Base-by-base conservation (phyloP, 73 alveolate genomes). In the Breviolum minutum region DNA sequence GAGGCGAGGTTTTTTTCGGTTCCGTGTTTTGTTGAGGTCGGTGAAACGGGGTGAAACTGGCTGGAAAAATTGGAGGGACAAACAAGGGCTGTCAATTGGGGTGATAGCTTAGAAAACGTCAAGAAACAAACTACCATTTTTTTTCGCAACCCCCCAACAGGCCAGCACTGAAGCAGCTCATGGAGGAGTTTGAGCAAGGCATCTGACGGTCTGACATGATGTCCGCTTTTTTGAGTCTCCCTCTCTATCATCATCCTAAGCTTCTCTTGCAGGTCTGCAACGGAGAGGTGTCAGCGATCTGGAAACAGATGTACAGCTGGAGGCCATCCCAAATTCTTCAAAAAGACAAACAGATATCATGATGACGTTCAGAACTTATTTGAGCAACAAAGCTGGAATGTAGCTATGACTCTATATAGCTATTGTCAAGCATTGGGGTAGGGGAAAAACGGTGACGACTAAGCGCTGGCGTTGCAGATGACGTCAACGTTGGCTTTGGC, bases 171-270 rank as follows among this genome's bases (percentile, higher is more conserved):
- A 80, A 48, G 68, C 88, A 80, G 66, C 88, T 80, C 68, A 80
- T 48, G 88, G 88, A 80, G 69, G 88, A 80, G 7, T 80, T 80
- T 48, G 88, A 80, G 68, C 69, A 80, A 80, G 88, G 88, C n/a
- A n/a, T 66, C 22, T 29, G 63, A n/a, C 19, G 62, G 62, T 40
- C 54, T 40, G 5, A 40, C 54, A 40, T 40, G 54, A 40, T 40
- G 54, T 40, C 54, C 54, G 54, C 54, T 40, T 40, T 40, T 40
- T 40, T 40, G 54, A 40, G 54, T 40, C 54, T 40, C 54, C 3
- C 54, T 40, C n/a, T n/a, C n/a, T n/a, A n/a, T n/a, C n/a, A 40
- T 40, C 5, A 40, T 40, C 54, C 54, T 40, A 40, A 73, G 14
- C 40, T 12, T 73, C 30, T 63, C 62, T 16, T 66, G 26, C 68